A percentile compares a stretch with the other conserved stretches of the same genome.
Conservation (phyloP, 768 basidiomycete genomes). For the Cantharellus anzutake region DNA sequence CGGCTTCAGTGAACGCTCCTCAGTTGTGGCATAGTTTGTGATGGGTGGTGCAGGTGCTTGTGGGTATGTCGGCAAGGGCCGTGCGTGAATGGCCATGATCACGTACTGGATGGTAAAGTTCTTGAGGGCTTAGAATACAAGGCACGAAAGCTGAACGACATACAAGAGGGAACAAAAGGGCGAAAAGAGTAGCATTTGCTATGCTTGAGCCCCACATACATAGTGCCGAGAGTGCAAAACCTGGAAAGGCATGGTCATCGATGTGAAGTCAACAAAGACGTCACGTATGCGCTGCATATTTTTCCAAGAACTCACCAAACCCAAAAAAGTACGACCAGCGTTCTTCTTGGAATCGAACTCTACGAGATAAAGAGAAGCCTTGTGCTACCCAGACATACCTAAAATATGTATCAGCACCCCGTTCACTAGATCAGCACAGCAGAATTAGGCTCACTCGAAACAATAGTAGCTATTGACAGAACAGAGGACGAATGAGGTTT, state of each 20-base stretch:
- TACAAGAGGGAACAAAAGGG: constrained; percentile 63
- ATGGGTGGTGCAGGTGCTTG: constrained; percentile 23
- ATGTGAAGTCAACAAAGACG: background rate
- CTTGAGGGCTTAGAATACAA: background rate
- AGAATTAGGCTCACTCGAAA: constrained; percentile 44
- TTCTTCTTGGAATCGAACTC: constrained; percentile 64
- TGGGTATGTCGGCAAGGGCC: constrained; percentile 65
- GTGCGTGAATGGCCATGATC: constrained; percentile 66
- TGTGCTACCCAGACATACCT: constrained; percentile 46
- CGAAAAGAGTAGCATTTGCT: constrained; percentile 68
- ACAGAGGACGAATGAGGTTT: background rate
- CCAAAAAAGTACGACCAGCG: constrained; percentile 80
- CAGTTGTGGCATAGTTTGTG: background rate
- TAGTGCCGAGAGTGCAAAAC: constrained; percentile 48
- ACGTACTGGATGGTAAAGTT: constrained; percentile 37
- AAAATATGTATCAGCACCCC: too few species aligned
- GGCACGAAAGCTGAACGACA: constrained; percentile 13
- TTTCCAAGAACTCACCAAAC: constrained; percentile 33
- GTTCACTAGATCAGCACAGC: too few species aligned
- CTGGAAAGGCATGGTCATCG: constrained; percentile 17
- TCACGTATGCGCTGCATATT: background rate
- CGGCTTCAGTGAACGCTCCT: constrained; percentile 1
- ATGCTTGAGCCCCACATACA: constrained; percentile 58
- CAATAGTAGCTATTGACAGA: constrained; percentile 50
- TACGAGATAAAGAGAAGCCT: constrained; percentile 43